A percentile compares a stretch with the other conserved stretches of the same genome.
phyloP scores from a whole-genome alignment of 805 yeast species.

The Ogataea haglerorum region DNA sequence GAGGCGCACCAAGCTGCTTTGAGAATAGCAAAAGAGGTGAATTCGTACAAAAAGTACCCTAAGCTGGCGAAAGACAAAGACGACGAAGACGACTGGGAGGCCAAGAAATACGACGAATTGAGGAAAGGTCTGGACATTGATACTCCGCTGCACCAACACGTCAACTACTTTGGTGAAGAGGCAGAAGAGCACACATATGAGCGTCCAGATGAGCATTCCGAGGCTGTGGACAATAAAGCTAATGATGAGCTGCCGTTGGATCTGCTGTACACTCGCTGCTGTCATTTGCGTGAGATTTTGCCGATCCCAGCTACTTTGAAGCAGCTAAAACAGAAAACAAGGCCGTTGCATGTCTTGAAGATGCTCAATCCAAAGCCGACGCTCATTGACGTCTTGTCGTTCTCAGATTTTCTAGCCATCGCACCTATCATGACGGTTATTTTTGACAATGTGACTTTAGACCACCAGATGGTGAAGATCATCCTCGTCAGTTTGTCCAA shows the following conservation, averaged over 20 bases:
- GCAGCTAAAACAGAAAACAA: slow-evolving; percentile 48
- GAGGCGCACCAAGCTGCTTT: slow-evolving; percentile 75
- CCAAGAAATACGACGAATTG: slow-evolving; percentile 10
- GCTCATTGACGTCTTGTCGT: slow-evolving; percentile 52
- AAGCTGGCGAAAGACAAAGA: slow-evolving; percentile 23
- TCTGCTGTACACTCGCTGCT: slow-evolving; percentile 46
- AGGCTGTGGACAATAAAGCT: slow-evolving; percentile 1
- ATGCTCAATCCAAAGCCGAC: slow-evolving; percentile 59
- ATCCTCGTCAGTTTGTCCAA: slow-evolving; percentile 43
- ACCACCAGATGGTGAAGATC: slow-evolving; percentile 50
- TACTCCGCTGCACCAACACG: slow-evolving; percentile 56
- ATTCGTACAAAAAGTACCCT: slow-evolving; percentile 37
- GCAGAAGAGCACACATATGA: slow-evolving; percentile 3
- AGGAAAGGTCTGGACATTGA: slow-evolving; percentile 51
- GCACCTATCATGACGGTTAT: slow-evolving; percentile 54
- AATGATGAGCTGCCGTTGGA: slow-evolving; percentile 39
- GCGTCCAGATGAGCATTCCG: too few species aligned
- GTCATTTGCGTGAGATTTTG: slow-evolving; percentile 46
- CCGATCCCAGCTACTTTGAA: slow-evolving; percentile 51
- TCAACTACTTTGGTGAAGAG: slow-evolving; percentile 30
- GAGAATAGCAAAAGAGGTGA: slow-evolving; percentile 65
- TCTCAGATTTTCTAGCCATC: slow-evolving; percentile 54
- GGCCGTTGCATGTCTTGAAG: slow-evolving; percentile 52
- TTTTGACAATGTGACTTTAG: slow-evolving; percentile 54
- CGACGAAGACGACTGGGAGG: slow-evolving; percentile 27